Evolutionary conservation across 1,284 basidiomycete genomes (phyloP).

Genomic region (Trichosporon ovoides): DNA sequence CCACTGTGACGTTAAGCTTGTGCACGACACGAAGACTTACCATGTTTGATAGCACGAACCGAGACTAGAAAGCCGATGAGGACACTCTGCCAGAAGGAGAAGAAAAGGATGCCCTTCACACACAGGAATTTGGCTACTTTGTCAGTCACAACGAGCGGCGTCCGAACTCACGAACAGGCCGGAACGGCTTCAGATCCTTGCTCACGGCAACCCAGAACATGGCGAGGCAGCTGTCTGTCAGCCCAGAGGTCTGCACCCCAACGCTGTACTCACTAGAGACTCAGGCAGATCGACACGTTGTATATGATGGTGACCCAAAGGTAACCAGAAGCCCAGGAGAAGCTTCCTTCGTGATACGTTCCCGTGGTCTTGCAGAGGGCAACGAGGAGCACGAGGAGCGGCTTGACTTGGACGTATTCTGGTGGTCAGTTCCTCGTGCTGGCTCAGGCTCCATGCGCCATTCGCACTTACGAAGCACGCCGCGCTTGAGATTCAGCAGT

Average conservation of each 20-base stretch:
- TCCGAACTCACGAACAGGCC: conserved; percentile 53
- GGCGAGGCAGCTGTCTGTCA: conserved; percentile 75
- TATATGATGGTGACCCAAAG: conserved; percentile 81
- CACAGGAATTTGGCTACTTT: conserved; percentile 87
- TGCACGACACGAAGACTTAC: conserved; percentile 26
- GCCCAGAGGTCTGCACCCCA: conserved; percentile 35
- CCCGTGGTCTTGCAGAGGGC: conserved; percentile 78
- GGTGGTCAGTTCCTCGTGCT: not conserved
- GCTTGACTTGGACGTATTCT: conserved; percentile 98
- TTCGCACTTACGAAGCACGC: conserved; percentile 74
- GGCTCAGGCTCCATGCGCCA: not conserved
- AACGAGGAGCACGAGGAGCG: conserved; percentile 76
- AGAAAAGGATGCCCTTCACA: conserved; percentile 96
- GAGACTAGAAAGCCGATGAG: conserved; percentile 83
- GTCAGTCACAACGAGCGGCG: not conserved
- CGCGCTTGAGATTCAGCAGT: conserved; percentile 87
- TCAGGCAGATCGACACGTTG: conserved; percentile 54
- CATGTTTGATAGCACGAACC: conserved; percentile 64
- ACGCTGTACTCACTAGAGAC: conserved; percentile 41
- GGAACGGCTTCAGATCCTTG: conserved; percentile 78
- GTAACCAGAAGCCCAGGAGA: conserved; percentile 79
- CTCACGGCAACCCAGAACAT: conserved; percentile 91
- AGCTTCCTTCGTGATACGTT: conserved; percentile 85
- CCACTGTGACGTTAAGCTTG: conserved; percentile 51
- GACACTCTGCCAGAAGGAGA: conserved; percentile 96